Evolutionary conservation across 805 yeast genomes (phyloP), one percentile per base, ranked within the genome.

Genomic region (Metschnikowia picachoensis): DNA sequence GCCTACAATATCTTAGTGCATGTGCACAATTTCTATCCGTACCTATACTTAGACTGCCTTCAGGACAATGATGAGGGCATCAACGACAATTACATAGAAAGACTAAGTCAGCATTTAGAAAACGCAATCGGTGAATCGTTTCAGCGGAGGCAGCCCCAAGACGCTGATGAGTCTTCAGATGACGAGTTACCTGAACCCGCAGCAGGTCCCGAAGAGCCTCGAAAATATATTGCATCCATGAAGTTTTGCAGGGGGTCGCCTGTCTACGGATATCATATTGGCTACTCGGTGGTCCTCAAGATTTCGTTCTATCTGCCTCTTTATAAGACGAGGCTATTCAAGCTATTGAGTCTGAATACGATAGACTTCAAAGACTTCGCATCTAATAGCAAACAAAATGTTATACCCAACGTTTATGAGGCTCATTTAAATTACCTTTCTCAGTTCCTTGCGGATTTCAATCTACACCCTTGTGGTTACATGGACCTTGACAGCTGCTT

Each of bases 381-480:
- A 3, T 11, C 32, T n/a, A 15, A 20, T 3, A 13, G 16, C 4
- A 16, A 10, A 8, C 30, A 17, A 16, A 27, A 30, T 3, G 16
- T 34, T 2, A 27, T 14, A 12, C 49, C 49, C 4, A 38, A 45
- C 3, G 52, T 69, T 0, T 87, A 70, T 60, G 99, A 94, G 58
- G 72, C 90, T 0, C 98, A 94, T 59, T 74, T 92, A 11, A 90
- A 96, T 0, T 85, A 72, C 55, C 59, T 78, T 1, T 62, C 88
- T 7, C 97, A 94, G 59, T 89, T 92, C 58, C 62, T 88, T 27
- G 73, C 86, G 0, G 99, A 94, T 60, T 89, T 76, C 64, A 91
- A 92, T 59, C 64, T 92, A 29, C 87, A 76, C 59, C 95, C 96
- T 1, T 87, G 97, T 62, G 82, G 83, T 5, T 87, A 95, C 92